Conservation (phyloP, 805 yeast genomes). For the Wickerhamomyces bovis region DNA sequence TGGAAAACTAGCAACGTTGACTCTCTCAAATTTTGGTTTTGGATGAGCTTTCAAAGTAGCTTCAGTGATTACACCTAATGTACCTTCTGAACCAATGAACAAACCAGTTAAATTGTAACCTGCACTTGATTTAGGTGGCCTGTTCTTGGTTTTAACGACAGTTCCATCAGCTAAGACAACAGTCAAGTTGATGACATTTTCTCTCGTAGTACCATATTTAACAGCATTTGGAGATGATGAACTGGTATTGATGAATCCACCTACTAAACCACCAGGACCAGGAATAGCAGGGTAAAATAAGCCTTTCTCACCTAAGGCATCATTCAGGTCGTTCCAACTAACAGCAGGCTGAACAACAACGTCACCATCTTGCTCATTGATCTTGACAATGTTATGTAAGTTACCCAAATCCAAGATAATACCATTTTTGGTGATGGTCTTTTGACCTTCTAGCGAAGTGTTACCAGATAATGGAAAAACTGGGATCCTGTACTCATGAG, state of each 20-base stretch:
- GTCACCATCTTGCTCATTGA: conserved; percentile 63
- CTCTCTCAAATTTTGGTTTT: conserved; percentile 55
- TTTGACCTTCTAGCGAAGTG: conserved; percentile 78
- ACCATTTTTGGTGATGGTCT: conserved; percentile 61
- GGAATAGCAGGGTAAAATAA: conserved; percentile 70
- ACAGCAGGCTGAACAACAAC: conserved; percentile 75
- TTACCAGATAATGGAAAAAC: conserved; percentile 74
- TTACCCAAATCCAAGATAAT: conserved; percentile 56
- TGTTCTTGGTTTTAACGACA: conserved; percentile 60
- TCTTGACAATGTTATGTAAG: conserved; percentile 49
- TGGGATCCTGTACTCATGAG: conserved; percentile 56
- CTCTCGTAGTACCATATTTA: conserved; percentile 75
- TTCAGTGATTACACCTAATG: conserved; percentile 72
- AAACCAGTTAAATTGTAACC: conserved; percentile 73
- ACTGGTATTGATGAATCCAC: conserved; percentile 74
- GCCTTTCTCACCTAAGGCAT: conserved; percentile 39
- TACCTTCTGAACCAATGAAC: conserved; percentile 74
- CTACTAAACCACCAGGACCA: conserved; percentile 76
- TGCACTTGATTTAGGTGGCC: conserved; percentile 74
- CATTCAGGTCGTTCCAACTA: conserved; percentile 67
- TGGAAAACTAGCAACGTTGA: conserved; percentile 61
- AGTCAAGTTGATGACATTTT: conserved; percentile 59
- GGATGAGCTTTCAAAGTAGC: conserved; percentile 67
- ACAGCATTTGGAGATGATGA: conserved; percentile 79
- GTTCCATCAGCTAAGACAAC: conserved; percentile 81